Percentiles rank a stretch among this genome's conserved stretches.
phyloP scores from a whole-genome alignment of 345 rosid genomes.

The Hibiscus mutabilis region DNA sequence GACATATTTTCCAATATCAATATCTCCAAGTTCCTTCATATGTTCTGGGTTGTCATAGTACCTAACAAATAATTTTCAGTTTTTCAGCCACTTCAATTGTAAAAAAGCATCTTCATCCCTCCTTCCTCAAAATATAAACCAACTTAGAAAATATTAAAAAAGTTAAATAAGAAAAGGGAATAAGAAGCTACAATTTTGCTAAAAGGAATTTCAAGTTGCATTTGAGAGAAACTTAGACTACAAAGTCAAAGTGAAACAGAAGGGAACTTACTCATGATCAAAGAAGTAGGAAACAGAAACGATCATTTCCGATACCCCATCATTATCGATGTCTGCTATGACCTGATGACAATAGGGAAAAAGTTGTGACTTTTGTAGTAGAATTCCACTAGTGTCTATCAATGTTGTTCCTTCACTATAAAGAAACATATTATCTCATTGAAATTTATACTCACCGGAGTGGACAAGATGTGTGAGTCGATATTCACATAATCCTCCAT shows the following conservation, averaged over 20 bases:
- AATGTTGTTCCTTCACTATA: not conserved
- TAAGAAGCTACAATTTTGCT: not conserved
- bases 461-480: conserved; percentile 85
- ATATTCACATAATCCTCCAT: conserved; percentile 86
- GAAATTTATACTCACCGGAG: conserved; percentile 69
- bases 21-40: conserved; percentile 76
- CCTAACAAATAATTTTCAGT: conserved; percentile 32
- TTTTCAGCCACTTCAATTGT: not conserved
- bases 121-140: not conserved
- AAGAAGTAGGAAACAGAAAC: conserved; percentile 94
- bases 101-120: not conserved
- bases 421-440: conserved; percentile 4
- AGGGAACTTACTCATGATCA: conserved; percentile 80
- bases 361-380: not conserved
- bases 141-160: not conserved
- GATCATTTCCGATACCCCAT: conserved; percentile 91
- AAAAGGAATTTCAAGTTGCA: not conserved
- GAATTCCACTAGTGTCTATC: not conserved
- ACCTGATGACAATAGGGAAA: conserved; percentile 42
- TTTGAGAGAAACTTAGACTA: not conserved
- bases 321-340: conserved; percentile 95
- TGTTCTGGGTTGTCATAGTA: conserved; percentile 92
- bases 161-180: not conserved
- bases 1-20: conserved; percentile 83
- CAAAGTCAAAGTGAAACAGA: not conserved